Base-by-base conservation (phyloP, 495 filamentous ascomycete species). In the Penicillium samsonianum region DNA sequence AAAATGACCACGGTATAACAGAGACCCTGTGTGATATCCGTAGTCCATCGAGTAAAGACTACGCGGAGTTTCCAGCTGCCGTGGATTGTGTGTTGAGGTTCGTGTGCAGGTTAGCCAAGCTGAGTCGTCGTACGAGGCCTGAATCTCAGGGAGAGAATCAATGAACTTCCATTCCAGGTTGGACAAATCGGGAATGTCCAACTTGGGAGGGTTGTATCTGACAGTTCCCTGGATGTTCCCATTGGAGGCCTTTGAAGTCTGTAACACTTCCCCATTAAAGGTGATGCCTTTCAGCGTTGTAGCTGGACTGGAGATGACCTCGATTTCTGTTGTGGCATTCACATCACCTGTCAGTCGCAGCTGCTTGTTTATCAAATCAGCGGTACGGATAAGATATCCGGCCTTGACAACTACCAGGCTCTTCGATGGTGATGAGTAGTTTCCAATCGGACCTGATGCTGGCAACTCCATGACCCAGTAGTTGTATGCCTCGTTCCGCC, bases 1-100 rank as follows among this genome's bases (percentile, higher is more conserved):
- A 65, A 91, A 92, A 62, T 85, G 79, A 35, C 87, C 88, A 5
- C 88, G 79, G 70, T 83, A 91, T 19, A 91, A 56, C 0, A 89
- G 65, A 10, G 77, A 79, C 19, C 88, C 87, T 1, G 81, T 78
- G 59, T 89, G 78, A 67, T 81, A 91, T 17, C 87, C 86, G 59
- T 92, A 90, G 65, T 90, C 89, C 48, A 77, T 80, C 0, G 77
- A 73, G 60, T 86, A 89, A 0, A 91, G 78, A 5, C 76, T 83
- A 1, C 69, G 79, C 0, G 85, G 82, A 0, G 87, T 89, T 1
- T 68, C 71, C 5, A 85, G 72, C 7, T 73, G 67, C 2, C 75
- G 68, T 12, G 76, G 67, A 7, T 79, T 77, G 64, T 88, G 84
- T 37, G 84, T 81, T 0, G 79, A 78, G 5, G 62, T 76, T 78